Base-by-base conservation (phyloP, 1,139 yeast genomes). In the Protomyces arabidopsidicola region DNA sequence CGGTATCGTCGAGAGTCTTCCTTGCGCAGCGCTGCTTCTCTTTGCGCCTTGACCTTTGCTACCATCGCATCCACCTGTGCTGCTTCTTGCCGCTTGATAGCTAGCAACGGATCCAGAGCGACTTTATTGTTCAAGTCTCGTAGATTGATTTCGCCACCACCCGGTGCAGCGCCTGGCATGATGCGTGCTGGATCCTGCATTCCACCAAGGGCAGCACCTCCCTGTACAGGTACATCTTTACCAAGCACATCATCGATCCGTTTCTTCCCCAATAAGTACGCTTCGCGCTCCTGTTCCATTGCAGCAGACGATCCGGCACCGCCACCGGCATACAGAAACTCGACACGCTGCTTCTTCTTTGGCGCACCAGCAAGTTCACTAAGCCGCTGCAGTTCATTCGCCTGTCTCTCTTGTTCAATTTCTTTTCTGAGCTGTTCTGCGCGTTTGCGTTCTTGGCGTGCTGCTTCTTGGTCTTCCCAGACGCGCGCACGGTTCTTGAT, bases 401-500 rank as follows among this genome's bases (percentile, higher is more conserved):
- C 79, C 67, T 88, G 90, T 51, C 83, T 78, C 69, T 88, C 91
- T 63, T 82, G 81, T 39, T 79, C 79, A 50, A 86, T 79, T 72
- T 89, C 96, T 64, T 81, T 78, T 67, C 84, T 84, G 53, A 87
- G 78, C 70, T 86, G 86, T 66, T 84, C 81, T 52, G 86, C 84
- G 70, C 82, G 82, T 70, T 84, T 82, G 64, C 86, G 82, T 71
- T 90, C 96, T 36, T 83, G 82, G 9, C 90, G 77, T 24, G 88
- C 85, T 60, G 86, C 86, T 71, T 90, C 91, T 72, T 93, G 98
- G 65, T 79, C 81, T 70, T 85, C 81, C 95, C 96, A 88, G 39
- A 91, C 93, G 72, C 86, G 87, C 70, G 85, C 86, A 75, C 87
- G 91, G 78, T 93, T 93, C 75, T 90, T 98, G 98, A 93, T 54